Conservation (phyloP, 306 rosid species). For the Vigna hirtella region DNA sequence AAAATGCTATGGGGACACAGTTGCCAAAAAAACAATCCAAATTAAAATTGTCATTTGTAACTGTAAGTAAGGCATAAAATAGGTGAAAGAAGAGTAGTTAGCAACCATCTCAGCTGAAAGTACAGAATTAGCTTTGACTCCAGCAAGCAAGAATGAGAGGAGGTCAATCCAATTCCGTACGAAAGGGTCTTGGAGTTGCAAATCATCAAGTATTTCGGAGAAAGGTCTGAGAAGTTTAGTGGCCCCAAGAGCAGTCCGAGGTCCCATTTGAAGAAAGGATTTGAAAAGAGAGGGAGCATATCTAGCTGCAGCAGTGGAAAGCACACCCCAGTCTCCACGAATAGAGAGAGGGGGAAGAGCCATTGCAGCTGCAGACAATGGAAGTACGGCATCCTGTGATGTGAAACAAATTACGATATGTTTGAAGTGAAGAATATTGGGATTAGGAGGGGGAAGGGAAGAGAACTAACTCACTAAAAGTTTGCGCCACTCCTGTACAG, state of each 20-base stretch:
- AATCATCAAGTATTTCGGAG: conserved; percentile 80
- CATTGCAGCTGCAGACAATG: conserved; percentile 89
- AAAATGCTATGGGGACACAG: too few species aligned
- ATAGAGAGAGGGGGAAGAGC: conserved; percentile 94
- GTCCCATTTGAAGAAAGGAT: conserved; percentile 88
- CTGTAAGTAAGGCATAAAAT: too few species aligned
- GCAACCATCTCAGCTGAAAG: conserved; percentile 99
- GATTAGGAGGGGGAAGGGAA: background rate
- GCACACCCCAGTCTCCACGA: conserved; percentile 86
- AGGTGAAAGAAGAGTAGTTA: conserved; percentile 43
- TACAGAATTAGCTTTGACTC: conserved; percentile 80
- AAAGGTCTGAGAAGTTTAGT: conserved; percentile 87
- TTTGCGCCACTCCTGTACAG: conserved; percentile 83
- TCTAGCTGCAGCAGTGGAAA: conserved; percentile 93
- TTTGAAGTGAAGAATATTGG: background rate
- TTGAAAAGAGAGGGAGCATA: conserved; percentile 83
- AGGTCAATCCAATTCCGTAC: conserved; percentile 90
- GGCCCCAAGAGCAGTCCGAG: conserved; percentile 82
- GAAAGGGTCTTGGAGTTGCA: conserved; percentile 79
- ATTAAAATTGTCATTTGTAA: too few species aligned
- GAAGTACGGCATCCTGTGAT: conserved; percentile 87
- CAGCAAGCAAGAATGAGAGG: conserved; percentile 92
- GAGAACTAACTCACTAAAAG: conserved; percentile 66
- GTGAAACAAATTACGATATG: conserved; percentile 43
- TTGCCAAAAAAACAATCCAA: too few species aligned